A percentile compares a stretch with the other conserved stretches of the same genome.
Evolutionary conservation across 2,329 filamentous ascomycete genomes (phyloP).

Genomic region (Epichloe glyceriae): DNA sequence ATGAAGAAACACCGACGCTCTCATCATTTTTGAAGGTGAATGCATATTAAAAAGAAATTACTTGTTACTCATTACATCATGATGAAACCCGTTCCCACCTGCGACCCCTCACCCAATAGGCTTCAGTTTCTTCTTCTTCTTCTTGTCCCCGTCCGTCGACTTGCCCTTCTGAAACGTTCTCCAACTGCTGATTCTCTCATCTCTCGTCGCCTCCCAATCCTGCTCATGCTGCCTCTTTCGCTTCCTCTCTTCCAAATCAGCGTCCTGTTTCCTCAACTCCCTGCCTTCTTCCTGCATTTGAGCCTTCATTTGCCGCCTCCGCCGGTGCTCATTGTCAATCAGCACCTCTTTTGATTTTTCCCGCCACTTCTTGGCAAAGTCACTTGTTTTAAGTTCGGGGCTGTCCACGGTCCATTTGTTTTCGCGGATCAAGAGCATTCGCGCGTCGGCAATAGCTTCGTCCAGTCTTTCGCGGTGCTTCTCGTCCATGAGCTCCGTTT

Average conservation of each 20-base stretch:
- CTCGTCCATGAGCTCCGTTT: conserved; percentile 84
- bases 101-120: conserved; percentile 35
- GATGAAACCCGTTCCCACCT: not conserved
- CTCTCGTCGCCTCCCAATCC: conserved; percentile 87
- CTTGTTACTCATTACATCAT: conserved; percentile 1
- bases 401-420: conserved; percentile 86
- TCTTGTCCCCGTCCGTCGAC: conserved; percentile 38
- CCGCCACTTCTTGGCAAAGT: conserved; percentile 77
- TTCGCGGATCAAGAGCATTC: conserved; percentile 87
- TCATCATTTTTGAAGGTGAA: too few relatives aligned
- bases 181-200: conserved; percentile 89
- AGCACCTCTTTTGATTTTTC: conserved; percentile 83
- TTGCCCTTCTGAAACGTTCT: conserved; percentile 75
- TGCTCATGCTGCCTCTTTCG: conserved; percentile 84
- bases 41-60: not conserved
- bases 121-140: conserved; percentile 62
- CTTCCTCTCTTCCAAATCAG: conserved; percentile 69
- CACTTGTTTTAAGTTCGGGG: conserved; percentile 70
- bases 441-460: conserved; percentile 90
- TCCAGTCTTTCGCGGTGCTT: conserved; percentile 79
- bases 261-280: conserved; percentile 73
- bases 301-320: conserved; percentile 75
- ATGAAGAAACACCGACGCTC: too few relatives aligned
- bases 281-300: conserved; percentile 95
- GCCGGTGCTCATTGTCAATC: conserved; percentile 80